A percentile compares a stretch with the other conserved stretches of the same genome.
Conservation (phyloP, 164 flowering plant genomes). For the Aristolochia contorta region DNA sequence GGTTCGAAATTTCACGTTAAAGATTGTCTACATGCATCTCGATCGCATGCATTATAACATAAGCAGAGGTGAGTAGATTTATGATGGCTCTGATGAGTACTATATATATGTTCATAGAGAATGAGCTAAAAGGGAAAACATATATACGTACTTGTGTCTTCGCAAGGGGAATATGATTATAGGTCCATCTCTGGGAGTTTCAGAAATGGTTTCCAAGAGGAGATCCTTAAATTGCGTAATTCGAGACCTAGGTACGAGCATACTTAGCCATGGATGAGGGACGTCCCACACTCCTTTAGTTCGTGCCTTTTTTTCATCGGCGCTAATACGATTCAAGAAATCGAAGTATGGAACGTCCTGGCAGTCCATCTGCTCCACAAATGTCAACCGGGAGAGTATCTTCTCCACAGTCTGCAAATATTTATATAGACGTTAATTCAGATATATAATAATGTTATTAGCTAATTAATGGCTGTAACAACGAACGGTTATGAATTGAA, state of each 20-base stretch:
- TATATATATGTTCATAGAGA: too few species aligned
- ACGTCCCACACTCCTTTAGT: slow-evolving; percentile 9
- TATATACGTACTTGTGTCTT: slow-evolving; percentile 8
- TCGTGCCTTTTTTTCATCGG: slow-evolving; percentile 5
- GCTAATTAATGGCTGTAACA: too few species aligned
- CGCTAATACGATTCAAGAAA: slow-evolving; percentile 9
- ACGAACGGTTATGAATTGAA: too few species aligned
- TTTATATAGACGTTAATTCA: neutral
- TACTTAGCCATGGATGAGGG: slow-evolving; percentile 35
- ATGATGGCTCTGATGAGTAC: too few species aligned
- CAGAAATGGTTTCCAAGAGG: slow-evolving; percentile 38
- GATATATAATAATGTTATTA: too few species aligned
- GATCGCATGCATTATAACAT: neutral
- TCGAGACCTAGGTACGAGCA: slow-evolving; percentile 40
- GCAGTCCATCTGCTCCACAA: slow-evolving; percentile 19
- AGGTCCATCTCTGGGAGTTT: slow-evolving; percentile 46
- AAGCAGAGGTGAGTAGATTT: too few species aligned
- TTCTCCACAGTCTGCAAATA: slow-evolving; percentile 34
- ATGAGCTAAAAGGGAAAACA: too few species aligned
- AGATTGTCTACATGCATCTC: too few species aligned
- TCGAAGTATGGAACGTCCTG: slow-evolving; percentile 7
- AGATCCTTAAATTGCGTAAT: slow-evolving; percentile 35
- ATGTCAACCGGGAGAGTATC: slow-evolving; percentile 30
- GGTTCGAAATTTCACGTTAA: too few species aligned
- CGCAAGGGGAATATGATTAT: slow-evolving; percentile 47